phyloP scores from a whole-genome alignment of 2,329 filamentous ascomycete species.

The Tolypocladium guangdongense region DNA sequence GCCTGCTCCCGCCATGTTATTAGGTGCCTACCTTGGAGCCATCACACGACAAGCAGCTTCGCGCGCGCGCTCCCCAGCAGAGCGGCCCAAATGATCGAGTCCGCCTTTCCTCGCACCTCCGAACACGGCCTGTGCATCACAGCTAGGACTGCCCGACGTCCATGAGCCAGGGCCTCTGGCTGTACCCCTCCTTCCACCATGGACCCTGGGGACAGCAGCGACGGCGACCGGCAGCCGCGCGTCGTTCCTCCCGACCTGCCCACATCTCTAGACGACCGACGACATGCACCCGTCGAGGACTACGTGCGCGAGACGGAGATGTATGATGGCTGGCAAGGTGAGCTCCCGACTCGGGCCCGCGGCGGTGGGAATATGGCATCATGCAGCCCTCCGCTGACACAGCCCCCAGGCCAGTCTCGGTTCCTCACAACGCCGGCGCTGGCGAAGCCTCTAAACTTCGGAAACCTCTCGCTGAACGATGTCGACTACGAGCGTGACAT shows the following conservation, averaged over 20 bases:
- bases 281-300: conserved; percentile 49
- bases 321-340: conserved; percentile 97
- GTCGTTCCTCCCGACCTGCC: conserved; percentile 75
- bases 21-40: neutral
- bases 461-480: conserved; percentile 72
- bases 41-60: neutral
- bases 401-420: conserved; percentile 71
- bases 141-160: conserved; percentile 8
- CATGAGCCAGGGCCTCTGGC: conserved; percentile 22
- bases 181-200: conserved; percentile 36
- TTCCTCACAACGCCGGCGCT: conserved; percentile 81
- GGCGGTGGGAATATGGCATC: conserved; percentile 3
- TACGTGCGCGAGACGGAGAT: conserved; percentile 81
- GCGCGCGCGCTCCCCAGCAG: neutral
- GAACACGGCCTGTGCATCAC: neutral
- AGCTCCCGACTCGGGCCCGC: conserved; percentile 9
- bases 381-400: conserved; percentile 9
- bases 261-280: conserved; percentile 81
- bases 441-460: conserved; percentile 74
- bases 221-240: conserved; percentile 30
- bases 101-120: neutral
- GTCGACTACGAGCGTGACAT: conserved; percentile 56
- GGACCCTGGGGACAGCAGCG: conserved; percentile 43
- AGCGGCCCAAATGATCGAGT: neutral
- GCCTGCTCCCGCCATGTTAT: neutral